phyloP scores from a whole-genome alignment of 352 stramenopile genomes.

The Thraustochytrium sp. region DNA sequence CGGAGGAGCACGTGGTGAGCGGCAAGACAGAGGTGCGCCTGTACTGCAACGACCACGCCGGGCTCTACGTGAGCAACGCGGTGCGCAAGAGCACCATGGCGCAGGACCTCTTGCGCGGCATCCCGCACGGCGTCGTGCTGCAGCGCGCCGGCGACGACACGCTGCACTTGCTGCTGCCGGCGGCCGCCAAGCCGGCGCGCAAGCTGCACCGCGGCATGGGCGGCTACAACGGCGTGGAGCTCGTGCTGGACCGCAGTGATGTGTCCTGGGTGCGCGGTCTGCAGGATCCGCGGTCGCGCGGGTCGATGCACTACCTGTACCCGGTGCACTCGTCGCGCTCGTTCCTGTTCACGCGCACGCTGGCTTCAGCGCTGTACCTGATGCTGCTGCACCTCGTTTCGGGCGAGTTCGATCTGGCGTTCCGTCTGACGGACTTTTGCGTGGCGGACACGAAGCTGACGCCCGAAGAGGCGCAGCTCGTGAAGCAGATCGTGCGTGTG shows the following conservation, averaged over 20 bases:
- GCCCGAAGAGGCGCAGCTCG: slow-evolving; percentile 92
- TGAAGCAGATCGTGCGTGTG: slow-evolving; percentile 87
- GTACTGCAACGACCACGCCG: slow-evolving; percentile 73
- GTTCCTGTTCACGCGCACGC: slow-evolving; percentile 87
- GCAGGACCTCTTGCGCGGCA: slow-evolving; percentile 62
- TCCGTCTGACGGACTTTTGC: slow-evolving; percentile 88
- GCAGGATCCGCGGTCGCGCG: slow-evolving; percentile 59
- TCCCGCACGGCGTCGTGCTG: slow-evolving; percentile 73
- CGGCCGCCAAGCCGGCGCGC: slow-evolving; percentile 30
- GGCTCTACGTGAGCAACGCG: slow-evolving; percentile 66
- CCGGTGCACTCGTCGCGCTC: slow-evolving; percentile 90
- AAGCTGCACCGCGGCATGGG: background rate
- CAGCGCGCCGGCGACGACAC: slow-evolving; percentile 53
- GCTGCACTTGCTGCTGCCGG: slow-evolving; percentile 26
- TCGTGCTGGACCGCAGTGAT: slow-evolving; percentile 73
- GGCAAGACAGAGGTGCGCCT: slow-evolving; percentile 56
- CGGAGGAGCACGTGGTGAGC: slow-evolving; percentile 54
- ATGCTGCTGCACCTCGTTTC: slow-evolving; percentile 93
- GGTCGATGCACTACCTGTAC: slow-evolving; percentile 85
- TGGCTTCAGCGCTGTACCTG: slow-evolving; percentile 94
- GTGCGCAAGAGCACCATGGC: slow-evolving; percentile 60
- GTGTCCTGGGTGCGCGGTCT: slow-evolving; percentile 76
- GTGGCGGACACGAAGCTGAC: slow-evolving; percentile 91
- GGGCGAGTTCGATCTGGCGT: slow-evolving; percentile 86
- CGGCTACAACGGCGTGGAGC: slow-evolving; percentile 62